Evolutionary conservation across 768 basidiomycete species (phyloP).

Genomic region (Termitomyces sp.): DNA sequence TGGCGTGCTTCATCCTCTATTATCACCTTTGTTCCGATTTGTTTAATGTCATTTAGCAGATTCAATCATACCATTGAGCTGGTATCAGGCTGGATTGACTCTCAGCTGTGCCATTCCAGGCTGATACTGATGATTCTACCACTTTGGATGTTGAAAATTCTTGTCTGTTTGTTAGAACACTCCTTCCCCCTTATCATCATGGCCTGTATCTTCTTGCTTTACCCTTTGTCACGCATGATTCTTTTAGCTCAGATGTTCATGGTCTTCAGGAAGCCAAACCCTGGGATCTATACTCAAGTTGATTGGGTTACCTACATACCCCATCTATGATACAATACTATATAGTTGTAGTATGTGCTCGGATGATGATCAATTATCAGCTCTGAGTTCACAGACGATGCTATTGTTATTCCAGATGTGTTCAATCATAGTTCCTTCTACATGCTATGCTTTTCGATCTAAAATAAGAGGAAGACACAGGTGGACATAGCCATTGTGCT

Average conservation of each 20-base stretch:
- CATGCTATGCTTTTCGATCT: too few species aligned
- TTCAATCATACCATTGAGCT: neutral
- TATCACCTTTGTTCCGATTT: neutral
- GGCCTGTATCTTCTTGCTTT: neutral
- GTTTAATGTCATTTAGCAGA: neutral
- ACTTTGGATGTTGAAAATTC: neutral
- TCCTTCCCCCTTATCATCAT: neutral
- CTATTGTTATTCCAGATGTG: too few species aligned
- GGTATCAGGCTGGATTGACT: neutral
- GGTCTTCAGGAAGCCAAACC: constrained; percentile 1
- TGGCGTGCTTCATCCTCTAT: constrained; percentile 14
- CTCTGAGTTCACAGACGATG: too few species aligned
- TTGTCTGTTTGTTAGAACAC: neutral
- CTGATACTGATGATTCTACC: neutral
- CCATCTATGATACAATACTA: neutral
- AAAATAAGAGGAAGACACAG: too few species aligned
- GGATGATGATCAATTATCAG: too few species aligned
- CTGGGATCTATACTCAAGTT: neutral
- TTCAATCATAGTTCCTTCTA: neutral
- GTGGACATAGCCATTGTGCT: neutral
- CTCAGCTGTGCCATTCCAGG: neutral
- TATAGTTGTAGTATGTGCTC: too few species aligned
- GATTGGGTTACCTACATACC: constrained; percentile 7
- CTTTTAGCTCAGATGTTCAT: constrained; percentile 3
- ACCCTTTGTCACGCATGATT: neutral